phyloP scores from a whole-genome alignment of 495 filamentous ascomycete species.

The Talaromyces liani region DNA sequence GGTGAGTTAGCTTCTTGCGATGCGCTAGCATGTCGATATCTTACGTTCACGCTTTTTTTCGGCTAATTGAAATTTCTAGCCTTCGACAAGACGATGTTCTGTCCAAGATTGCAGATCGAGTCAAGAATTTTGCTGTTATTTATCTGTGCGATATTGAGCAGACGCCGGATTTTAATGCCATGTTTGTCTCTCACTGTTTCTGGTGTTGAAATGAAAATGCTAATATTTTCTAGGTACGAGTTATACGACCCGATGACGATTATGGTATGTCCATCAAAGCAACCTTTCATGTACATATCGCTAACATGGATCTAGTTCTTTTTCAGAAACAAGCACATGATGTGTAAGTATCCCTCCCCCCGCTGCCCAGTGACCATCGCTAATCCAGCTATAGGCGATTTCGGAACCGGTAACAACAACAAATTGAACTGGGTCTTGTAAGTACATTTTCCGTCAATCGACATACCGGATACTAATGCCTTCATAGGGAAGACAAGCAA shows the following conservation, averaged over 20 bases:
- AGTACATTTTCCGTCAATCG: not conserved
- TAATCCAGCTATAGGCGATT: conserved; percentile 50
- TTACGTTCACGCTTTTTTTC: no score
- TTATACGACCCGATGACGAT: conserved; percentile 65
- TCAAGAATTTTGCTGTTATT: conserved; percentile 64
- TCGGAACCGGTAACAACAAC: conserved; percentile 97
- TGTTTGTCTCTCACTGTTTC: conserved; percentile 42
- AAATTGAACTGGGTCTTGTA: conserved; percentile 88
- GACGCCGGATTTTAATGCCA: conserved; percentile 94
- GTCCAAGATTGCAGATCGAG: conserved; percentile 55
- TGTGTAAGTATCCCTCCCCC: conserved; percentile 39
- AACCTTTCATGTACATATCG: not conserved
- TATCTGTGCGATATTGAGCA: conserved; percentile 96
- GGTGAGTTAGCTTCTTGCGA: conserved; percentile 14
- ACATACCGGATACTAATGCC: not conserved
- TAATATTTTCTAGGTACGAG: conserved; percentile 28
- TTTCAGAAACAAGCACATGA: conserved; percentile 98
- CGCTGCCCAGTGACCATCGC: not conserved
- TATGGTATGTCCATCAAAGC: conserved; percentile 32
- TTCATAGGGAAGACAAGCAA: conserved; percentile 78
- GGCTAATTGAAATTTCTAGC: no score
- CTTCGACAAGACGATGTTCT: conserved; percentile 94
- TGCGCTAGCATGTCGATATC: not conserved
- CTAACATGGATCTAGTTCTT: conserved; percentile 53
- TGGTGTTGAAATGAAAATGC: not conserved